Conservation (phyloP, 768 basidiomycete genomes). For the Tylopilus intermedius region DNA sequence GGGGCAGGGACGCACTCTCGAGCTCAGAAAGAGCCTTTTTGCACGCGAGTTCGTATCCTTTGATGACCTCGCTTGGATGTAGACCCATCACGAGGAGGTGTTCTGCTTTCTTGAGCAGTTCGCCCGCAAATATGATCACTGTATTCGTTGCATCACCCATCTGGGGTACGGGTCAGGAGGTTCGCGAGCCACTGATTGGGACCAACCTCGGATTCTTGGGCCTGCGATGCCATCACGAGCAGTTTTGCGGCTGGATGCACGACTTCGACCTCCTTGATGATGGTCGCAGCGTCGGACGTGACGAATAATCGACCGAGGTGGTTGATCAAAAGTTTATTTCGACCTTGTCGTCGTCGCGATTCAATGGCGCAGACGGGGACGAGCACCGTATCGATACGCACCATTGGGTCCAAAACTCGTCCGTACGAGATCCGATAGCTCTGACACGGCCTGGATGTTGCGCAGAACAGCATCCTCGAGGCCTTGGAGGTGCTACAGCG, state of each 20-base stretch:
- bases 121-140: constrained; percentile 92
- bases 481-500: constrained; percentile 69
- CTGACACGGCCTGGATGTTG: constrained; percentile 94
- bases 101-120: constrained; percentile 91
- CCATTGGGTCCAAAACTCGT: constrained; percentile 97
- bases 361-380: neutral
- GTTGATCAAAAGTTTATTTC: constrained; percentile 97
- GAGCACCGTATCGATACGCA: constrained; percentile 34
- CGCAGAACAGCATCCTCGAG: constrained; percentile 96
- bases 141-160: constrained; percentile 98
- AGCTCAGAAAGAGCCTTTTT: constrained; percentile 81
- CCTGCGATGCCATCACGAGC: constrained; percentile 98
- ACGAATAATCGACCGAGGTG: constrained; percentile 94
- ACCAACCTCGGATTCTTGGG: constrained; percentile 88
- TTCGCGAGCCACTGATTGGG: neutral
- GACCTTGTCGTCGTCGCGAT: constrained; percentile 45
- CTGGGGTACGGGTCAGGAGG: constrained; percentile 35
- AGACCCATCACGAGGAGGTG: constrained; percentile 92
- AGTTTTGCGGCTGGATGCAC: constrained; percentile 98
- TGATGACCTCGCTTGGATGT: constrained; percentile 92
- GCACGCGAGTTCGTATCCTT: constrained; percentile 91
- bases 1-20: constrained; percentile 67
- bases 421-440: constrained; percentile 89
- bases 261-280: constrained; percentile 96
- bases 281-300: constrained; percentile 98